Evolutionary conservation across 129 eudicot genomes (phyloP).

Genomic region (Heracleum sosnowskyi): DNA sequence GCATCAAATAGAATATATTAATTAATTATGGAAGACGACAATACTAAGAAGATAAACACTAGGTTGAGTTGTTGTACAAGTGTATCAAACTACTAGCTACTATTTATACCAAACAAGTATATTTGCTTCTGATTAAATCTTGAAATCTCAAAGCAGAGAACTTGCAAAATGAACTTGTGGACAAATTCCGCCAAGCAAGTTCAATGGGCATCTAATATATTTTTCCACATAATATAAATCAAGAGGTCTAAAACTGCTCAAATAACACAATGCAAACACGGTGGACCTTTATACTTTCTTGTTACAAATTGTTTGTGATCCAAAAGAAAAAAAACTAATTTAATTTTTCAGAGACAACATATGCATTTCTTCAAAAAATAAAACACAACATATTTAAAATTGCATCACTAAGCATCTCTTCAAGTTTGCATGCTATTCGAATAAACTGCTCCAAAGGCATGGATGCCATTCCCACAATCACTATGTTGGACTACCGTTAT

Average conservation of each 20-base stretch:
- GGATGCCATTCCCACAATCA: neutral
- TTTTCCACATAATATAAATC: neutral
- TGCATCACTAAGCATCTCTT: neutral
- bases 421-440: neutral
- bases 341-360: neutral
- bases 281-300: neutral
- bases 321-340: neutral
- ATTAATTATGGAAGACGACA: neutral
- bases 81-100: neutral
- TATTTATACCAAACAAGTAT: neutral
- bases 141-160: neutral
- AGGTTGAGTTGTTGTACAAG: neutral
- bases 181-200: neutral
- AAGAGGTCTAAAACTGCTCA: neutral
- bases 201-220: neutral
- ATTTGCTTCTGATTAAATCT: neutral
- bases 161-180: neutral
- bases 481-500: neutral
- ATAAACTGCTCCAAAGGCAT: neutral
- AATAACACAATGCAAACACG: neutral
- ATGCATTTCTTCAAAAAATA: neutral
- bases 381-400: neutral
- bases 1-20: neutral
- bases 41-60: neutral
- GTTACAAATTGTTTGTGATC: neutral